phyloP scores from a whole-genome alignment of 495 filamentous ascomycete species.

The Penicillium ochrochloron region DNA sequence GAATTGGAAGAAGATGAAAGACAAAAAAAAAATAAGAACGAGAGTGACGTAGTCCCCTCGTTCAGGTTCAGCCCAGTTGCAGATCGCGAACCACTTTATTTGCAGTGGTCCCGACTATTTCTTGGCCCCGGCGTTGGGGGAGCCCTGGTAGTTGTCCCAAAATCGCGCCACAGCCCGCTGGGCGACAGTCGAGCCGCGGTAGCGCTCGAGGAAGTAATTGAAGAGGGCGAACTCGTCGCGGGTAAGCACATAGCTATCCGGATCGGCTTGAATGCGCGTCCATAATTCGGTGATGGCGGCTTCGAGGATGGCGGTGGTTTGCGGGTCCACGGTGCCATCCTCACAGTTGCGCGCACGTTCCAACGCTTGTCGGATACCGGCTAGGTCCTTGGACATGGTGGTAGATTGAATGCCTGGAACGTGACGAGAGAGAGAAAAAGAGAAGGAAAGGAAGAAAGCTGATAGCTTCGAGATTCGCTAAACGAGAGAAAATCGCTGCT shows the following conservation, averaged over 20 bases:
- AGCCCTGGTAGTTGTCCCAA: constrained; percentile 51
- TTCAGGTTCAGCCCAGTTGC: background rate
- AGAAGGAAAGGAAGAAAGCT: background rate
- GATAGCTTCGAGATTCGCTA: background rate
- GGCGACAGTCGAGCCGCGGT: constrained; percentile 46
- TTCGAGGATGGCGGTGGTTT: constrained; percentile 59
- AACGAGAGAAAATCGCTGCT: constrained; percentile 5
- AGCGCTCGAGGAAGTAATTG: constrained; percentile 70
- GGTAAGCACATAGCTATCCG: constrained; percentile 66
- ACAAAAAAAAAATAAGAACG: background rate
- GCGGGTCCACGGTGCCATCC: constrained; percentile 58
- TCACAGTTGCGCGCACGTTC: constrained; percentile 70
- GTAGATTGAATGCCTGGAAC: background rate
- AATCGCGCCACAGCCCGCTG: constrained; percentile 52
- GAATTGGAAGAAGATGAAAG: background rate
- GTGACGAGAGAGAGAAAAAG: background rate
- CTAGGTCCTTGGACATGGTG: constrained; percentile 31
- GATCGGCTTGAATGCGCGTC: constrained; percentile 61
- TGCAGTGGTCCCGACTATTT: constrained; percentile 25
- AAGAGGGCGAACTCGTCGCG: constrained; percentile 77
- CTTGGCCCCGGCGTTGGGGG: constrained; percentile 26
- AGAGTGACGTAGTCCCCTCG: background rate
- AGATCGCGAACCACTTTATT: constrained; percentile 8
- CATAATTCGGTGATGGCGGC: constrained; percentile 62
- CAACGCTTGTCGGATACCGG: constrained; percentile 52